Percentiles rank a stretch among this genome's conserved stretches.
phyloP scores from a whole-genome alignment of 768 basidiomycete genomes.

The Lyophyllum decastes region DNA sequence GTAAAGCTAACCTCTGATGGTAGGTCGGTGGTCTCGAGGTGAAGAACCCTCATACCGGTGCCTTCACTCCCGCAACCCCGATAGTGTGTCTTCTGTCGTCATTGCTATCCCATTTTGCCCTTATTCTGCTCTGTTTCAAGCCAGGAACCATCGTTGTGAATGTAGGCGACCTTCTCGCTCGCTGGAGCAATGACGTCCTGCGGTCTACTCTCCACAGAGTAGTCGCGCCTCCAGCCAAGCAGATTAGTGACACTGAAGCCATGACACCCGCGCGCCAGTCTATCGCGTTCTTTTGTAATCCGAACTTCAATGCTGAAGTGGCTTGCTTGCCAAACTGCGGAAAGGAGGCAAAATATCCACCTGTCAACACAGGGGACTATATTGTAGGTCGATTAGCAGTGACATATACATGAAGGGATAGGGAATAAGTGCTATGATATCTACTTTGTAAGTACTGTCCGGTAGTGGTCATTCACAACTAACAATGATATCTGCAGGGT shows the following conservation, averaged over 20 bases:
- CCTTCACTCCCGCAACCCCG: conserved; percentile 72
- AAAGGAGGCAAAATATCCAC: conserved; percentile 58
- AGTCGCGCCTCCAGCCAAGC: conserved; percentile 64
- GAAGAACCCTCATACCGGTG: conserved; percentile 74
- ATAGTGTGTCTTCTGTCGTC: conserved; percentile 50
- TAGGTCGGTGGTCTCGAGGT: conserved; percentile 83
- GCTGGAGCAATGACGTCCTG: conserved; percentile 83
- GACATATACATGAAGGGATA: conserved; percentile 47
- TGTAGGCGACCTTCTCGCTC: conserved; percentile 75
- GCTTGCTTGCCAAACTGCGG: conserved; percentile 73
- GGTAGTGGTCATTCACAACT: not conserved
- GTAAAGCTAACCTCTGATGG: not conserved
- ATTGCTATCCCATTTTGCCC: not conserved
- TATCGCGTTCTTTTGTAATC: conserved; percentile 88
- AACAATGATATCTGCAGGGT: not conserved
- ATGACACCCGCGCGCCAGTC: conserved; percentile 72
- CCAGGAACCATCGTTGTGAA: conserved; percentile 84
- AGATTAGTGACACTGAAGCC: conserved; percentile 48
- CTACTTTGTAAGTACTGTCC: not conserved
- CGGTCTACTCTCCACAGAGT: conserved; percentile 84
- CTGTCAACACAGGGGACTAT: conserved; percentile 74
- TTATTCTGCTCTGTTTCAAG: conserved; percentile 33
- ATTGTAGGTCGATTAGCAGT: conserved; percentile 70
- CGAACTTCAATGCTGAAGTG: conserved; percentile 68
- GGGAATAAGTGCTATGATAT: conserved; percentile 5